Evolutionary conservation across 257 asterid genomes (phyloP), one percentile per base, ranked within the genome.

Genomic region (Forsythia suspensa): DNA sequence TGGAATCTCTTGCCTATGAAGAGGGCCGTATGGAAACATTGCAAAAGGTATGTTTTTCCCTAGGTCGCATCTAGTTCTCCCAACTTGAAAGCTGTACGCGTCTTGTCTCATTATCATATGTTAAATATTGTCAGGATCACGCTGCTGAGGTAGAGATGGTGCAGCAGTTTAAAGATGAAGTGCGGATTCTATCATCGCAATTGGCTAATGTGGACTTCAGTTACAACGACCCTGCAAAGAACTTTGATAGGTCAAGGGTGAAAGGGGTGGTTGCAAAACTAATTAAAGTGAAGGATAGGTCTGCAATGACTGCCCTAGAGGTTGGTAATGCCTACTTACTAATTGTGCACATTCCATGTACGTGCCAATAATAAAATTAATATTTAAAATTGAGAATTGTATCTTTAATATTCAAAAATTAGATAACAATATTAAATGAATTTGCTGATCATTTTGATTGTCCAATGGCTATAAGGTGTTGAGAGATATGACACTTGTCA

Each of bases 241-340:
- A 91, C 81, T 96, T 96, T 81, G 97, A 96, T 81, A 90, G 87
- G 87, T 87, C 97, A 71, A 89, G 85, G 83, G 99, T 96, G 84
- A 96, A 96, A 88, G 99, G 99, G 8, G 97, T 96, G 80, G 98
- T 96, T 80, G 99, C 97, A 15, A 94, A 89, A 80, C 94, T 96
- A 80, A 91, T 96, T 81, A 91, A 86, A 87, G 97, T 96, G 90
- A 96, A 92, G 87, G 97, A 92, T 81, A 84, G 85, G 84, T 87
- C 97, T 57, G 89, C 98, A 77, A 77, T 86, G 90, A 88, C 93
- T 85, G 99, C 99, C 71, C 85, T 95, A 76, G 99, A 93, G 99
- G 99, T 91, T 80, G 72, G 83, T 74, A 20, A 69, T 80, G 80
- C 68, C 66, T 77, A 78, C 65, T 80, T 76, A 9, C 52, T 57